These are phyloP conservation scores for Monosporozyma solicola DNA, from an alignment of 805 yeast species.

Conservation along the genomic window DNA sequence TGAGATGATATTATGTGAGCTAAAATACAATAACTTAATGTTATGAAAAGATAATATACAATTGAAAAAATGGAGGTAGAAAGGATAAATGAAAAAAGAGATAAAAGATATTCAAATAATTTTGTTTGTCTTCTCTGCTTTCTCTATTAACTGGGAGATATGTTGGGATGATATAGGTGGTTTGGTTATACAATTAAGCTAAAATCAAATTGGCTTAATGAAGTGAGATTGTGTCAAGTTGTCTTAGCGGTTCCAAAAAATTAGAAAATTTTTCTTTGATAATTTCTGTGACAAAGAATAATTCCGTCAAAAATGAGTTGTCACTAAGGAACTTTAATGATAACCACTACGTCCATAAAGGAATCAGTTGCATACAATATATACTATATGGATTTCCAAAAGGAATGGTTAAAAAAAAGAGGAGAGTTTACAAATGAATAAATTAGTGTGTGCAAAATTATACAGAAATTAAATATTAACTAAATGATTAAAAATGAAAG, in stretches of 20 bases:
- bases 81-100: background rate
- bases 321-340: no score
- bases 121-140: background rate
- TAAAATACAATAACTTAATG: background rate
- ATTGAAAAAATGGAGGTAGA: background rate
- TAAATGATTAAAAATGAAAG: slow-evolving; percentile 7
- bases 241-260: background rate
- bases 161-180: background rate
- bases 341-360: background rate
- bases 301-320: background rate
- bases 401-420: background rate
- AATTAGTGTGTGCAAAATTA: slow-evolving; percentile 13
- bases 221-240: background rate
- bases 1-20: background rate
- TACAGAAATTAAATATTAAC: slow-evolving; percentile 12
- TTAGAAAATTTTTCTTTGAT: background rate
- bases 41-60: background rate
- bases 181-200: background rate
- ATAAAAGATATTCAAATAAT: background rate
- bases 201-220: background rate
- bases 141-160: background rate
- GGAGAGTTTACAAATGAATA: slow-evolving; percentile 9
- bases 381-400: no score
- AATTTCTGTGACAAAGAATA: background rate
- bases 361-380: no score